These are phyloP conservation scores for Elsinoe perseae DNA, from an alignment of 2,329 filamentous ascomycete genomes.

Conservation along the genomic window DNA sequence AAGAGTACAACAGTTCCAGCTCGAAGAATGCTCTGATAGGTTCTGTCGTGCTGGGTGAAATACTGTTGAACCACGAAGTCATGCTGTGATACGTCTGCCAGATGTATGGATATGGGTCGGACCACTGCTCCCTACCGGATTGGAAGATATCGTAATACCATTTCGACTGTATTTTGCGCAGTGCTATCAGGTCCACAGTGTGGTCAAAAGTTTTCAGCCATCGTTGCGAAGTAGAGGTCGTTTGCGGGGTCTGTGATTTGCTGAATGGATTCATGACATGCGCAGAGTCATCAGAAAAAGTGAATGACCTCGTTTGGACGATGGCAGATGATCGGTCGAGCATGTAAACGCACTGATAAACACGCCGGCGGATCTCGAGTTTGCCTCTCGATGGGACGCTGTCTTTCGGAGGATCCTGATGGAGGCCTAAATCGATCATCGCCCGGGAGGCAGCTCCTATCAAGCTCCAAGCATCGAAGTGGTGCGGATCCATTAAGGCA, in stretches of 20 bases:
- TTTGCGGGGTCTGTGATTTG: constrained; percentile 30
- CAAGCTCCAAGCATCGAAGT: constrained; percentile 90
- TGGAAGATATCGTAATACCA: constrained; percentile 90
- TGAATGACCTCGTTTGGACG: constrained; percentile 79
- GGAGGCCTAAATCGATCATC: constrained; percentile 80
- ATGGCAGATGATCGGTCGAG: constrained; percentile 87
- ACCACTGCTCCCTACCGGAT: constrained; percentile 59
- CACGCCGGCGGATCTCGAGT: constrained; percentile 69
- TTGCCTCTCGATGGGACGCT: constrained; percentile 59
- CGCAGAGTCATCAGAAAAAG: constrained; percentile 82
- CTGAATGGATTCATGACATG: constrained; percentile 68
- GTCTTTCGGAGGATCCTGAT: constrained; percentile 77
- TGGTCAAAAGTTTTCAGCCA: constrained; percentile 56
- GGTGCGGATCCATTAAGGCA: constrained; percentile 77
- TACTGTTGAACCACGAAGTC: constrained; percentile 71
- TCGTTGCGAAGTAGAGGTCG: constrained; percentile 35
- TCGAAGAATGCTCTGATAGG: constrained; percentile 71
- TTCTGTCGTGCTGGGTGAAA: constrained; percentile 57
- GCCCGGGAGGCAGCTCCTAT: constrained; percentile 85
- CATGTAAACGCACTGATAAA: constrained; percentile 86
- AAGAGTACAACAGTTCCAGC: constrained; percentile 83
- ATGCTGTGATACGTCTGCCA: constrained; percentile 70
- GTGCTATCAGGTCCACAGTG: constrained; percentile 69
- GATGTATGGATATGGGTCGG: constrained; percentile 62
- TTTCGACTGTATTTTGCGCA: constrained; percentile 76